Evolutionary conservation across 768 basidiomycete genomes (phyloP).

Genomic region (Pisolithus tinctorius): DNA sequence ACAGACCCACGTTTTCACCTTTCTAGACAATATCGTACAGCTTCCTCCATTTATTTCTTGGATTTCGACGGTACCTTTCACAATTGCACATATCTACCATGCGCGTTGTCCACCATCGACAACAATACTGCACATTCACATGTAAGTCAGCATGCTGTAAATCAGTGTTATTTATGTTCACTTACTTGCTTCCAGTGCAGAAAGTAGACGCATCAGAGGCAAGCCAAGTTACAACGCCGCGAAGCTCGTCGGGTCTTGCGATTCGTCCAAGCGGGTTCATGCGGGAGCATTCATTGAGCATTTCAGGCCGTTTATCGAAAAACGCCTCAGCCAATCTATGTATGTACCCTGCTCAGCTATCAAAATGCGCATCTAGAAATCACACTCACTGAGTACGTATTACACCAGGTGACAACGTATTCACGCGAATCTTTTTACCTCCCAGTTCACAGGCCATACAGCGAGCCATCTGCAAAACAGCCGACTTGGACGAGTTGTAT

Average conservation of each 20-base stretch:
- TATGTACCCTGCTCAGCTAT: background rate
- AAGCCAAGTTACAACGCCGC: conserved; percentile 67
- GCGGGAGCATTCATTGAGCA: conserved; percentile 59
- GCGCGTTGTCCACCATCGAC: conserved; percentile 27
- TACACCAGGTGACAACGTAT: conserved; percentile 69
- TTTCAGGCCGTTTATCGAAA: conserved; percentile 56
- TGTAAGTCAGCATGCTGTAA: background rate
- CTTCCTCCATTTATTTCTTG: no score
- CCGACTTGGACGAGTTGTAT: conserved; percentile 76
- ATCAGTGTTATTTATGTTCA: conserved; percentile 8
- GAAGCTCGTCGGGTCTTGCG: conserved; percentile 64
- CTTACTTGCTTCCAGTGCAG: conserved; percentile 79
- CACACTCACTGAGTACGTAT: conserved; percentile 56
- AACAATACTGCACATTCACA: conserved; percentile 14
- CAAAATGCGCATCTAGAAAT: conserved; percentile 7
- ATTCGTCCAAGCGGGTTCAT: conserved; percentile 66
- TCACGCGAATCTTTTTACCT: conserved; percentile 58
- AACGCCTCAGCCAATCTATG: conserved; percentile 68
- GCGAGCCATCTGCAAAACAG: conserved; percentile 72
- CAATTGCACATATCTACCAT: conserved; percentile 12
- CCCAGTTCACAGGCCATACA: conserved; percentile 82
- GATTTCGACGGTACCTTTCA: no score
- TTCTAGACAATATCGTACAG: no score
- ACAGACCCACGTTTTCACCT: no score
- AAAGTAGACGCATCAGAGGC: conserved; percentile 72